A percentile compares a stretch with the other conserved stretches of the same genome.
Conservation (phyloP, 352 stramenopile genomes). For the Pythium monospermum region DNA sequence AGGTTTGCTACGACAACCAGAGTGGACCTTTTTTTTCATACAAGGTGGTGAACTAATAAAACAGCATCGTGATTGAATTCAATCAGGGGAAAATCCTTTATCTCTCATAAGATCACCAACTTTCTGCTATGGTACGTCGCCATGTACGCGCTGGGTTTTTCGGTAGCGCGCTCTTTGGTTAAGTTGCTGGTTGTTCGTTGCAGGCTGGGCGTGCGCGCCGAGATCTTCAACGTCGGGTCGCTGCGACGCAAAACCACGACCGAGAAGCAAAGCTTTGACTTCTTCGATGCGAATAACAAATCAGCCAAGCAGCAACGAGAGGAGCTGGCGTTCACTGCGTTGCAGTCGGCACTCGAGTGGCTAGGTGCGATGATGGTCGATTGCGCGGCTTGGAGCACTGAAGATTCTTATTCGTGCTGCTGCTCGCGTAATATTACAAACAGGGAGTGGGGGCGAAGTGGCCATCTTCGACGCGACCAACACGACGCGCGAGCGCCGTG, state of each 20-base stretch:
- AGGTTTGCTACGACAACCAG: no score
- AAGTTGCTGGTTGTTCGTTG: no score
- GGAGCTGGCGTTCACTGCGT: constrained; percentile 54
- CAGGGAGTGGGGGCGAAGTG: constrained; percentile 42
- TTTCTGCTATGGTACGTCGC: constrained; percentile 37
- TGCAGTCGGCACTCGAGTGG: constrained; percentile 37
- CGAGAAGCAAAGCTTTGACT: constrained; percentile 52
- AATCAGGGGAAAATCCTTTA: constrained; percentile 85
- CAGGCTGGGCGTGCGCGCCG: constrained; percentile 37
- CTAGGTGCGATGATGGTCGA: constrained; percentile 19
- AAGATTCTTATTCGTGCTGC: neutral
- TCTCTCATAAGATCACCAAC: constrained; percentile 78
- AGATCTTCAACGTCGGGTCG: constrained; percentile 91
- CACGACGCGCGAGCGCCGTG: constrained; percentile 41
- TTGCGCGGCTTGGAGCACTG: neutral
- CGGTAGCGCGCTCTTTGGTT: no score
- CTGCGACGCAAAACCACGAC: constrained; percentile 77
- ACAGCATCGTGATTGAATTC: no score
- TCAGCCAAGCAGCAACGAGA: constrained; percentile 53
- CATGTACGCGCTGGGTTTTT: no score
- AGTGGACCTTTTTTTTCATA: neutral
- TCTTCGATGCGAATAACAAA: constrained; percentile 82
- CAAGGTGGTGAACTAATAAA: no score
- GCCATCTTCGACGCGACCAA: constrained; percentile 80
- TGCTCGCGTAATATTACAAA: no score